Percentiles rank a stretch among this genome's conserved stretches.
These are phyloP conservation scores for Neocucurbitaria cava DNA, from an alignment of 2,329 filamentous ascomycete genomes.

Conservation along the genomic window DNA sequence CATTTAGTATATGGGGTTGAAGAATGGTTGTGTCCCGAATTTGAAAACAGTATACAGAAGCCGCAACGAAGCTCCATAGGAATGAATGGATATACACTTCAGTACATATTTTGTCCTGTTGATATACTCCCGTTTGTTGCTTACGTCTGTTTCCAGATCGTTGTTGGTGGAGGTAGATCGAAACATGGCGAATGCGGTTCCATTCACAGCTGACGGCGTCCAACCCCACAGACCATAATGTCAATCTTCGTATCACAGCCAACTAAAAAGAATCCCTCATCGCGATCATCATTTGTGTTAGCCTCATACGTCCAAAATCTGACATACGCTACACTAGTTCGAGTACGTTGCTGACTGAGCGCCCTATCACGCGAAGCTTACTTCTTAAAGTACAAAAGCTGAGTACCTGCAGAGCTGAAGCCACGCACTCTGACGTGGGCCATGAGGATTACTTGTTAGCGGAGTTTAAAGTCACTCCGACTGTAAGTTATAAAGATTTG, in stretches of 20 bases:
- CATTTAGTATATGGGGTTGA: background rate
- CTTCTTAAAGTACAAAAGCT: background rate
- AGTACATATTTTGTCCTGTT: no score
- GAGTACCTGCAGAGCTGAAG: background rate
- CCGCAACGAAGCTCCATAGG: no score
- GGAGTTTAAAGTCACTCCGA: background rate
- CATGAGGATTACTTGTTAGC: no score
- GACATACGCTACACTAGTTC: background rate
- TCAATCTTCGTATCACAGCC: background rate
- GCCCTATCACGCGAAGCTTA: background rate
- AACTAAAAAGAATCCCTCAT: background rate
- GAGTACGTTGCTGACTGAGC: background rate
- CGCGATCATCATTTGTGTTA: background rate
- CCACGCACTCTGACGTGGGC: background rate
- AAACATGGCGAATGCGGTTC: no score
- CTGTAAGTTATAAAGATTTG: background rate
- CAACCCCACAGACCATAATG: background rate
- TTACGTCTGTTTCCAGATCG: no score
- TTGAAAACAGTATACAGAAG: no score
- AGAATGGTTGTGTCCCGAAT: no score
- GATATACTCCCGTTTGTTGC: no score
- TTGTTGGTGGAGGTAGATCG: no score
- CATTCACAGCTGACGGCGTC: no score
- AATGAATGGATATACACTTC: no score
- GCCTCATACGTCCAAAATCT: background rate